Conservation (phyloP, 2,329 filamentous ascomycete genomes). For the Colletotrichum euphorbiae region DNA sequence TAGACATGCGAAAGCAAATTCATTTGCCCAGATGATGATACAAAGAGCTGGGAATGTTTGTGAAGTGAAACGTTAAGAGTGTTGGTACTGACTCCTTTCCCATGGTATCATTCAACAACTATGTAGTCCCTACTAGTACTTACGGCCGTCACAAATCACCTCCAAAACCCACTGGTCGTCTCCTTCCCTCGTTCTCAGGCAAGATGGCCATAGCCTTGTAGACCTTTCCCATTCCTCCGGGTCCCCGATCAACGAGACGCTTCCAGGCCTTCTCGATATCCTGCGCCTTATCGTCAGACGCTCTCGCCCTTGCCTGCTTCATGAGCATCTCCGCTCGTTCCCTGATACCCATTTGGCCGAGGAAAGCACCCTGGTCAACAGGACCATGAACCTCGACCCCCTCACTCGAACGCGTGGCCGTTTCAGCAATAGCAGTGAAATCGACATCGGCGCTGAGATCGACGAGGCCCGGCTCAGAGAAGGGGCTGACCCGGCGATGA, state of each 20-base stretch:
- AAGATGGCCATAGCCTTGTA: constrained; percentile 95
- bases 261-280: constrained; percentile 81
- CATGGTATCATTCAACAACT: constrained; percentile 3
- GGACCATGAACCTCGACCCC: constrained; percentile 94
- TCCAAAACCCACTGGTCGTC: constrained; percentile 91
- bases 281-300: constrained; percentile 60
- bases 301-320: constrained; percentile 61
- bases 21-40: constrained; percentile 6
- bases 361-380: constrained; percentile 84
- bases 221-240: constrained; percentile 90
- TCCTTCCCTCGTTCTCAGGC: constrained; percentile 79
- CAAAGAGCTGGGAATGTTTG: not conserved
- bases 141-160: constrained; percentile 65
- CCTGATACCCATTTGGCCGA: constrained; percentile 83
- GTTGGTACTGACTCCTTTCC: not conserved
- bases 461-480: constrained; percentile 82
- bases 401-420: constrained; percentile 78
- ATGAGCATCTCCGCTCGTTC: constrained; percentile 79
- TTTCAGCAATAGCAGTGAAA: constrained; percentile 87
- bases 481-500: constrained; percentile 82
- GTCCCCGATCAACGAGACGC: constrained; percentile 84
- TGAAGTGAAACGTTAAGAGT: too few species aligned
- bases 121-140: not conserved
- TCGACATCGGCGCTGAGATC: constrained; percentile 95
- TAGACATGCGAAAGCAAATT: constrained; percentile 19